Conservation (phyloP, 768 basidiomycete species). For the Pilatotrama ljubarskyi region DNA sequence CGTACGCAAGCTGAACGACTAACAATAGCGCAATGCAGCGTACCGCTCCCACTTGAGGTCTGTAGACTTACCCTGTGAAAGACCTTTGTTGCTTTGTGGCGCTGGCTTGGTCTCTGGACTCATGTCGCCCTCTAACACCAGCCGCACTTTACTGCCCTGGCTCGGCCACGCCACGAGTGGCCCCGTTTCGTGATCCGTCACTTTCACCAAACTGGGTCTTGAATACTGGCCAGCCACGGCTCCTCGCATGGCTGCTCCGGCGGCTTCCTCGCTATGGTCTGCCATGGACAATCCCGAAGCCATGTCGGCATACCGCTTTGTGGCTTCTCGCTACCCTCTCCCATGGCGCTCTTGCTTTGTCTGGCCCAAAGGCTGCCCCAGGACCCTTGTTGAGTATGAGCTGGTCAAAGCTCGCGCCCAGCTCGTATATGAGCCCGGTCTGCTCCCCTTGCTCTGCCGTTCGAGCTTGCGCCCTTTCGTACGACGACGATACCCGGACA, state of each 20-base stretch:
- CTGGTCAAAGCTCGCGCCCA: constrained; percentile 9
- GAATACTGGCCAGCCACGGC: background rate
- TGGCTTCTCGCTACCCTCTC: background rate
- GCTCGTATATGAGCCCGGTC: constrained; percentile 2
- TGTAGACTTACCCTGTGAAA: too few species aligned
- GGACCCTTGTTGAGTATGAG: background rate
- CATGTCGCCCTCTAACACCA: background rate
- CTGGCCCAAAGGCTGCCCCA: background rate
- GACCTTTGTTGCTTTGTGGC: background rate
- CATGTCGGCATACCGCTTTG: constrained; percentile 3
- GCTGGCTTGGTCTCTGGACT: background rate
- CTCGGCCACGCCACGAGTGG: background rate
- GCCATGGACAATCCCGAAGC: background rate
- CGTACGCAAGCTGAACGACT: too few species aligned
- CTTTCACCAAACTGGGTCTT: background rate
- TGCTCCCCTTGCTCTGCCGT: background rate
- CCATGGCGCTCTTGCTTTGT: constrained; percentile 12
- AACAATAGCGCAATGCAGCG: too few species aligned
- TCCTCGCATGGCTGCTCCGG: background rate
- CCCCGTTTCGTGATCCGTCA: background rate
- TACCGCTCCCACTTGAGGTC: too few species aligned
- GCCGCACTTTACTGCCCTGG: background rate
- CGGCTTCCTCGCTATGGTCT: background rate
- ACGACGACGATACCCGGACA: background rate
- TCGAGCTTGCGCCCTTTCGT: background rate